These are phyloP conservation scores for Glarea lozoyensis DNA, from an alignment of 495 filamentous ascomycete genomes.

Conservation along the genomic window DNA sequence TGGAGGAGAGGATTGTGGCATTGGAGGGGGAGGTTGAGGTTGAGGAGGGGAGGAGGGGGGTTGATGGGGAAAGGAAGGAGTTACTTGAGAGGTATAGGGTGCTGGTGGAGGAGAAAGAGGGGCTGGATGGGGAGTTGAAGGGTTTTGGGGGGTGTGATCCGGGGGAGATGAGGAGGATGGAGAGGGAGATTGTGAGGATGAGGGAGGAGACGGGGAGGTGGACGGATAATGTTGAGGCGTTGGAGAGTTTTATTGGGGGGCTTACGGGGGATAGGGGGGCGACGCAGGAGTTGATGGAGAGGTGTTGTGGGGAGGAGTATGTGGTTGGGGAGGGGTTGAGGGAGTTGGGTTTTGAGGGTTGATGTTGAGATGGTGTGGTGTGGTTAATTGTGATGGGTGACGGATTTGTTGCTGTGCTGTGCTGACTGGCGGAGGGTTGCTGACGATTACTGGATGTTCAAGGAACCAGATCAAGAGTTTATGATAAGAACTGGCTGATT, in stretches of 20 bases:
- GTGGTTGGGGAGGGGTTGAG: slow-evolving; percentile 51
- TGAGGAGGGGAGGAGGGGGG: slow-evolving; percentile 31
- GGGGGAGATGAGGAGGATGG: slow-evolving; percentile 39
- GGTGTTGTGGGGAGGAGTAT: slow-evolving; percentile 56
- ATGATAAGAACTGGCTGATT: too few relatives aligned
- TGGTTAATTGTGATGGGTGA: too few relatives aligned
- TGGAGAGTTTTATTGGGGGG: slow-evolving; percentile 48
- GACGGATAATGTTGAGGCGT: slow-evolving; percentile 55
- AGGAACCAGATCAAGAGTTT: too few relatives aligned
- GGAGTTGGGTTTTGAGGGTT: slow-evolving; percentile 28
- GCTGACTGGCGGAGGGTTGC: not conserved
- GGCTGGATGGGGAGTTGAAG: slow-evolving; percentile 33
- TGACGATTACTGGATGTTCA: too few relatives aligned
- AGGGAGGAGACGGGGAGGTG: slow-evolving; percentile 40
- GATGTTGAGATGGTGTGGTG: not conserved
- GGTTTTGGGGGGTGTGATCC: slow-evolving; percentile 43
- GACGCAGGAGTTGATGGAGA: slow-evolving; percentile 40
- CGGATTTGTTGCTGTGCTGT: not conserved
- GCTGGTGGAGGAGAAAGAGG: slow-evolving; percentile 28
- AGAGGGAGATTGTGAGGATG: slow-evolving; percentile 37
- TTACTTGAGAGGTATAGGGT: slow-evolving; percentile 27
- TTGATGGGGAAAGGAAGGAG: slow-evolving; percentile 27
- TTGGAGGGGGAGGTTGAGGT: slow-evolving; percentile 32
- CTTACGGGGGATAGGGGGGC: slow-evolving; percentile 42
- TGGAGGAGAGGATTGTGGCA: slow-evolving; percentile 27